phyloP scores from a whole-genome alignment of 2,329 filamentous ascomycete species.

The Paracoccidioides brasiliensis region DNA sequence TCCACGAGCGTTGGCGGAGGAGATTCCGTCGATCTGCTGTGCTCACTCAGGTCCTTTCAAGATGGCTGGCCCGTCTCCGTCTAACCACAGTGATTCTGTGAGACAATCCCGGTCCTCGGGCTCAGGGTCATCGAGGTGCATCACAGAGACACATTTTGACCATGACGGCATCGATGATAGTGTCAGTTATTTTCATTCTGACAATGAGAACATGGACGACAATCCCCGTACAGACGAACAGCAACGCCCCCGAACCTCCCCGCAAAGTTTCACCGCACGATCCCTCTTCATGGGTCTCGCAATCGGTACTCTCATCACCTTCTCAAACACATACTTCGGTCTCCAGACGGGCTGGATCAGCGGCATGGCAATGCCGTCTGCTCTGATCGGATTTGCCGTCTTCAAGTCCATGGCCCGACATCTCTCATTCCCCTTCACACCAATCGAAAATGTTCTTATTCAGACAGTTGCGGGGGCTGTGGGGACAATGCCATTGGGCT shows the following conservation, averaged over 20 bases:
- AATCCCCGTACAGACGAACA: conserved; percentile 2
- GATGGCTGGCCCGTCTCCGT: not conserved
- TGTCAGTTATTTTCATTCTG: not conserved
- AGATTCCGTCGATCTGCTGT: not conserved
- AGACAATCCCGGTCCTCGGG: not conserved
- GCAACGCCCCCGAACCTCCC: conserved; percentile 13
- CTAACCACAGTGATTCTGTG: not conserved
- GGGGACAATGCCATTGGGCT: conserved; percentile 91
- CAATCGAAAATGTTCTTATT: conserved; percentile 91
- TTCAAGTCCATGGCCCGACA: conserved; percentile 68
- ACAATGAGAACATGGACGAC: not conserved
- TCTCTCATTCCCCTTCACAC: conserved; percentile 70
- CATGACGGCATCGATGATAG: not conserved
- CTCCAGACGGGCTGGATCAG: conserved; percentile 75
- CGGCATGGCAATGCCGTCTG: conserved; percentile 94
- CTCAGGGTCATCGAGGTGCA: not conserved
- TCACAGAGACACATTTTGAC: not conserved
- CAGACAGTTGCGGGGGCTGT: conserved; percentile 93
- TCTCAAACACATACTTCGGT: conserved; percentile 98
- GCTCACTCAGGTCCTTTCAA: not conserved
- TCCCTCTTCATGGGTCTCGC: conserved; percentile 65
- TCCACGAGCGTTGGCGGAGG: not conserved
- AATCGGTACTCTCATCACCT: conserved; percentile 84
- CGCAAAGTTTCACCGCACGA: conserved; percentile 66
- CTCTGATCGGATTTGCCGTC: conserved; percentile 84